These are phyloP conservation scores for Cucumis hystrix DNA, from an alignment of 306 rosid genomes.

Conservation along the genomic window DNA sequence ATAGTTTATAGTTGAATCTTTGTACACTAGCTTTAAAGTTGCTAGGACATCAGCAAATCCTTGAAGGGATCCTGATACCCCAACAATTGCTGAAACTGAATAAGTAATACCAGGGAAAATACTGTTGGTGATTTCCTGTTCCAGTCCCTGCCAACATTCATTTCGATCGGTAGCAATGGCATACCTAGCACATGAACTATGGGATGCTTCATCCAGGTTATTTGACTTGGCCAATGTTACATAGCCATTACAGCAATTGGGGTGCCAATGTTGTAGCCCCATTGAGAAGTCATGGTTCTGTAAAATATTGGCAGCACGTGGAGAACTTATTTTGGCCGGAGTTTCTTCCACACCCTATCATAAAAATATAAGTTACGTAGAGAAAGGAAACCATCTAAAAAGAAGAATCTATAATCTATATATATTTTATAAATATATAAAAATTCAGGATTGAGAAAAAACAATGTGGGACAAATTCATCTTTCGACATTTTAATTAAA, in stretches of 20 bases:
- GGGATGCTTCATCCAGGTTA: conserved; percentile 17
- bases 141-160: conserved; percentile 94
- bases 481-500: too few relatives aligned
- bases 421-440: too few relatives aligned
- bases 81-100: conserved; percentile 59
- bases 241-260: conserved; percentile 54
- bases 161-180: conserved; percentile 55
- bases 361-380: not conserved
- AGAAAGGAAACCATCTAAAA: not conserved
- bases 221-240: conserved; percentile 37
- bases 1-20: conserved; percentile 43
- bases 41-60: conserved; percentile 59
- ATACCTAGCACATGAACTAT: conserved; percentile 17
- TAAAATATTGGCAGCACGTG: conserved; percentile 42
- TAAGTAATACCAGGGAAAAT: conserved; percentile 43
- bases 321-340: conserved; percentile 16
- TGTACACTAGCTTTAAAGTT: conserved; percentile 59
- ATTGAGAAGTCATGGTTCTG: conserved; percentile 67
- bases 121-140: conserved; percentile 63
- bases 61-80: conserved; percentile 53
- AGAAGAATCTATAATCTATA: too few relatives aligned
- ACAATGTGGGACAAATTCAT: too few relatives aligned
- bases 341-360: conserved; percentile 33
- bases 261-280: conserved; percentile 67
- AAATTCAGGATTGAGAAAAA: too few relatives aligned